phyloP scores from a whole-genome alignment of 2,329 filamentous ascomycete species.

The Amauroascus verrucosus region DNA sequence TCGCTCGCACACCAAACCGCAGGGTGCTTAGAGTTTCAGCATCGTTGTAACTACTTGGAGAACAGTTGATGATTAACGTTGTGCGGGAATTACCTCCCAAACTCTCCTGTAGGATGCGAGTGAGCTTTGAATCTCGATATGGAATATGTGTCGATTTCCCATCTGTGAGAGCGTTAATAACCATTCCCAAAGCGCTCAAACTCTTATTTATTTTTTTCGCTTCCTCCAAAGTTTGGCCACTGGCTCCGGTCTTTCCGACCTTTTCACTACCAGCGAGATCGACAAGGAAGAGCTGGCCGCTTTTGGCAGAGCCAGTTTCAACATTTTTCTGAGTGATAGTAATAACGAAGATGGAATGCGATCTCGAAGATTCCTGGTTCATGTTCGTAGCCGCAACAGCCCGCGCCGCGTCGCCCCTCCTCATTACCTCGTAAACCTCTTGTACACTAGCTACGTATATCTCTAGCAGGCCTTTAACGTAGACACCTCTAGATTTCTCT shows the following conservation, averaged over 20 bases:
- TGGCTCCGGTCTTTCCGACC: constrained; percentile 95
- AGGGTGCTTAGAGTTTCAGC: constrained; percentile 85
- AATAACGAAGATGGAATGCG: constrained; percentile 95
- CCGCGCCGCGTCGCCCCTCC: constrained; percentile 76
- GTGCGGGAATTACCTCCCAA: constrained; percentile 95
- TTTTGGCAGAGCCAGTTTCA: constrained; percentile 90
- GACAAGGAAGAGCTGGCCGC: constrained; percentile 90
- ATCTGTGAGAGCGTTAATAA: constrained; percentile 94
- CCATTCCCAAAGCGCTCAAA: constrained; percentile 94
- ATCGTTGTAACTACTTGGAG: constrained; percentile 98
- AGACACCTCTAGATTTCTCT: constrained; percentile 90
- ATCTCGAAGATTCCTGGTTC: constrained; percentile 97
- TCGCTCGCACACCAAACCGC: constrained; percentile 89
- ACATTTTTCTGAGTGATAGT: constrained; percentile 97
- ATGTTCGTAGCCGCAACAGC: constrained; percentile 97
- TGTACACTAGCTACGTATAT: constrained; percentile 92
- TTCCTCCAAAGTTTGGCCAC: constrained; percentile 92
- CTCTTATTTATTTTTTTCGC: constrained; percentile 99
- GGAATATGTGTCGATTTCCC: constrained; percentile 94
- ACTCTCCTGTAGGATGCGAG: constrained; percentile 91
- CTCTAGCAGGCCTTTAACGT: constrained; percentile 89
- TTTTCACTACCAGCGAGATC: constrained; percentile 98
- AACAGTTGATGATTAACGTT: constrained; percentile 98
- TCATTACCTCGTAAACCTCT: constrained; percentile 95
- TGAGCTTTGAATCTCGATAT: constrained; percentile 96